Evolutionary conservation across 768 basidiomycete species (phyloP).

Genomic region (Mycena galericulata): DNA sequence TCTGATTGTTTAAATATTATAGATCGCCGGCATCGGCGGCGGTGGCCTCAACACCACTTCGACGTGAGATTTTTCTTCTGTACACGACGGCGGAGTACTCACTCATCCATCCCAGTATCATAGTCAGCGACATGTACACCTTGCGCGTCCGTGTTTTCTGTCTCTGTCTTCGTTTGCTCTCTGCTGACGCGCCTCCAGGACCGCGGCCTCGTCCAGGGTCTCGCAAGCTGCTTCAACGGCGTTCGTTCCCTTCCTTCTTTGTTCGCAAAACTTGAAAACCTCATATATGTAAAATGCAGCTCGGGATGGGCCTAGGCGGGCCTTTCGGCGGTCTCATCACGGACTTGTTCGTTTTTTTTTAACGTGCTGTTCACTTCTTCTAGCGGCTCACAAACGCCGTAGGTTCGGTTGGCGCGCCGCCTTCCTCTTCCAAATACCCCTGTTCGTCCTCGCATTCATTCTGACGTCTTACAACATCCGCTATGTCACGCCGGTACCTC

Average conservation of each 20-base stretch:
- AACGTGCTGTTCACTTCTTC: too few relatives aligned
- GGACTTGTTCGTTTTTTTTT: conserved; percentile 63
- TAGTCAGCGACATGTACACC: conserved; percentile 86
- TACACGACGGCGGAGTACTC: background rate
- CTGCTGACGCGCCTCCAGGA: conserved; percentile 53
- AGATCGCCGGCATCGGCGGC: conserved; percentile 85
- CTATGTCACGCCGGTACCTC: conserved; percentile 73
- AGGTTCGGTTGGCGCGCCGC: conserved; percentile 89
- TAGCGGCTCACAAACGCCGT: conserved; percentile 1
- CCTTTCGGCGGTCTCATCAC: conserved; percentile 81
- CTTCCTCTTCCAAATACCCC: conserved; percentile 79
- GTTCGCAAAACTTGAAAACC: background rate
- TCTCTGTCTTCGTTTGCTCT: background rate
- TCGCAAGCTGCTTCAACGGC: conserved; percentile 78
- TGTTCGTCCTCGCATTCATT: conserved; percentile 70
- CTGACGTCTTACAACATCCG: conserved; percentile 68
- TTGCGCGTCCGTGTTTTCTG: conserved; percentile 63
- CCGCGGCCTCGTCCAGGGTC: conserved; percentile 79
- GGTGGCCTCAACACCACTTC: conserved; percentile 82
- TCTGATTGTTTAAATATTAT: background rate
- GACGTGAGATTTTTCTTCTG: conserved; percentile 55
- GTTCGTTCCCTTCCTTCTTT: conserved; percentile 53
- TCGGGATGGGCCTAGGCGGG: conserved; percentile 83
- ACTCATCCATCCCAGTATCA: conserved; percentile 59
- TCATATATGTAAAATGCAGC: conserved; percentile 49